Base-by-base conservation (phyloP, 2,329 filamentous ascomycete genomes). In the Lecanoromycetidae sp. region DNA sequence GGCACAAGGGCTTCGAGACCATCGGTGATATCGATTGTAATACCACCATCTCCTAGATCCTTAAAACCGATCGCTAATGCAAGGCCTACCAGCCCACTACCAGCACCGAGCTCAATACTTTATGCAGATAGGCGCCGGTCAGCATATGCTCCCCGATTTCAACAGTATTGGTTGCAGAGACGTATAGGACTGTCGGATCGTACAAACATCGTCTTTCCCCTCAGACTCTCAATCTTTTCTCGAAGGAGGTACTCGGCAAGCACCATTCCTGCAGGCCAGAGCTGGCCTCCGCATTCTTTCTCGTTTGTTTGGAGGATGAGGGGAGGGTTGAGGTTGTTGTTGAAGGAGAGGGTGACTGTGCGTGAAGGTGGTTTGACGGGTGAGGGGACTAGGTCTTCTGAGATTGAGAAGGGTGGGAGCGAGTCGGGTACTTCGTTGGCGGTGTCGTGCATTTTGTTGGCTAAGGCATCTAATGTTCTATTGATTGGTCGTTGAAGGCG, bases 261-360 rank as follows among this genome's bases (percentile, higher is more conserved):
- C 13, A 91, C 77, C 79, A 94, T 84, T 9, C 91, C 91, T 0
- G 90, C 90, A 3, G 88, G 90, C 91, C 91, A 96, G 9, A 93
- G 74, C 65, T 93, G 85, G 2, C 91, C 91, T 40, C 91, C 91
- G 63, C 91, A 96, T 51, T 91, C 91, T 13, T 36, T 38, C 53
- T 84, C 78, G 48, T 77, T 78, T 39, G 94, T 87, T 58, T 85
- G 83, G 13, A 96, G 76, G 51, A 76, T 72, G 52, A 96, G 72
- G 36, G 84, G 80, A 39, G 75, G 68, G 17, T 71, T 65, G 27
- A 95, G 72, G 44, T 91, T 74, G 32, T 84, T 82, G 53, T 84
- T 81, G 59, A 96, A 91, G 29, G 74, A 70, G 15, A 79, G 61
- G 20, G 59, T 60, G 3, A 69, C 72, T n/a, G 71, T 71, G 2